Conservation (phyloP, 768 basidiomycete species). For the Amanita muscaria region DNA sequence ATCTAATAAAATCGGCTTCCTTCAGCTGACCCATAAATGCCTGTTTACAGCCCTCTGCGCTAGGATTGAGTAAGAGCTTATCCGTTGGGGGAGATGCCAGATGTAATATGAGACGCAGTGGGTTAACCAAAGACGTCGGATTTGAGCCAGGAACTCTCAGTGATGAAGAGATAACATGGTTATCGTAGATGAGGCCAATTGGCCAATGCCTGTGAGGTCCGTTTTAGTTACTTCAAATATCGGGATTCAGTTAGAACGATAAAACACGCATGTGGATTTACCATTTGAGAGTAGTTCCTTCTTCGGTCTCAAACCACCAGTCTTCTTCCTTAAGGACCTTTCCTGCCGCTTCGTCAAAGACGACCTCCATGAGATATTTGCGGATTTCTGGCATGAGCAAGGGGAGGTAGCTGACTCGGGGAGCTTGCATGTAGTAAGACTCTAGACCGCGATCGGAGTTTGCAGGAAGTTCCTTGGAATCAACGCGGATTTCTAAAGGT, state of each 20-base stretch:
- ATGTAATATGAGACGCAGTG: constrained; percentile 77
- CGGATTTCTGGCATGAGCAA: constrained; percentile 84
- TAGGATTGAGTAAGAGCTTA: constrained; percentile 73
- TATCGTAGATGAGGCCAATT: constrained; percentile 89
- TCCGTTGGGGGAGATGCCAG: constrained; percentile 82
- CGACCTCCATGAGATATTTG: constrained; percentile 83
- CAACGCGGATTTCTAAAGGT: constrained; percentile 82
- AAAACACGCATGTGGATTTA: constrained; percentile 26
- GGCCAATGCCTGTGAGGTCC: constrained; percentile 85
- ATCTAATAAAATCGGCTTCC: constrained; percentile 94
- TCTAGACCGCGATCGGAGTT: constrained; percentile 86
- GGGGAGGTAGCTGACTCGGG: constrained; percentile 89
- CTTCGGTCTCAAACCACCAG: constrained; percentile 96
- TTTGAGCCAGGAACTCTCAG: constrained; percentile 39
- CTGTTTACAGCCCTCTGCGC: constrained; percentile 81
- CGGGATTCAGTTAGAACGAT: constrained; percentile 1
- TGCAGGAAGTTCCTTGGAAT: constrained; percentile 82
- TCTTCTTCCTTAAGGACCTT: constrained; percentile 77
- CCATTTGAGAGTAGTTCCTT: constrained; percentile 82
- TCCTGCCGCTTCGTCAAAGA: constrained; percentile 80
- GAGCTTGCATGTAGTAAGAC: constrained; percentile 85
- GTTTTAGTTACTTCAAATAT: constrained; percentile 7
- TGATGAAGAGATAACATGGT: constrained; percentile 58
- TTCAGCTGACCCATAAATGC: constrained; percentile 94
- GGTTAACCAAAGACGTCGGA: constrained; percentile 34